Evolutionary conservation across 1,284 basidiomycete genomes (phyloP), one percentile per base, ranked within the genome.

Genomic region (Moesziomyces parantarcticus): DNA sequence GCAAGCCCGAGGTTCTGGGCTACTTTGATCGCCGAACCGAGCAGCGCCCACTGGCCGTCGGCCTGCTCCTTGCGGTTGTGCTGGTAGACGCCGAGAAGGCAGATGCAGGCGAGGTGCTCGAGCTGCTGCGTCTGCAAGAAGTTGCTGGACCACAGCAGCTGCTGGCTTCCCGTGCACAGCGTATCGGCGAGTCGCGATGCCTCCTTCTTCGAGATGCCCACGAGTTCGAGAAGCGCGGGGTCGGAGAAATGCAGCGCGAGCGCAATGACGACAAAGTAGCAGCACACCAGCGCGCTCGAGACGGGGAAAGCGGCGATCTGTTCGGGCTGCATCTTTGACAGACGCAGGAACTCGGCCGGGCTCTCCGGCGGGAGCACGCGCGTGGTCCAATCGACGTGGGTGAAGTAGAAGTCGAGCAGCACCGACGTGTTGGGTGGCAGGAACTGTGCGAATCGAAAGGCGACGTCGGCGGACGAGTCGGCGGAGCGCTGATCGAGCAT

Each of bases 41-140:
- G 60, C 4, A 82, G 56, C 1, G 75, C 74, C 76, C 75, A 82
- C 21, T 79, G 77, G 2, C 69, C 73, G 32, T 82, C 80, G 21
- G 80, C 65, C 50, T 79, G 66, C 21, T 78, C 78, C 22, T 78
- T 74, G 26, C 78, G 71, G 42, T 80, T 77, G 71, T 82, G 78
- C 50, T 78, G 76, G 42, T 82, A 82, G n/a, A 79, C 75, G 26
- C 79, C 78, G 45, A 79, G 75, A 5, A 82, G 59, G 36, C 74
- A 75, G 47, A 82, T 72, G 53, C 74, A 71, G 25, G 78, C 76
- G 3, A 82, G 73, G 39, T 79, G 77, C 48, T 81, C 80, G 52
- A 82, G 70, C 44, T 76, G 72, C 29, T 77, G 79, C 3, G 65
- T 67, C 23, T 76, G 74, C 13, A 82, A 57, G 21, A 77, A 82